phyloP scores from a whole-genome alignment of 2,329 filamentous ascomycete genomes.

The Alternaria sp. region DNA sequence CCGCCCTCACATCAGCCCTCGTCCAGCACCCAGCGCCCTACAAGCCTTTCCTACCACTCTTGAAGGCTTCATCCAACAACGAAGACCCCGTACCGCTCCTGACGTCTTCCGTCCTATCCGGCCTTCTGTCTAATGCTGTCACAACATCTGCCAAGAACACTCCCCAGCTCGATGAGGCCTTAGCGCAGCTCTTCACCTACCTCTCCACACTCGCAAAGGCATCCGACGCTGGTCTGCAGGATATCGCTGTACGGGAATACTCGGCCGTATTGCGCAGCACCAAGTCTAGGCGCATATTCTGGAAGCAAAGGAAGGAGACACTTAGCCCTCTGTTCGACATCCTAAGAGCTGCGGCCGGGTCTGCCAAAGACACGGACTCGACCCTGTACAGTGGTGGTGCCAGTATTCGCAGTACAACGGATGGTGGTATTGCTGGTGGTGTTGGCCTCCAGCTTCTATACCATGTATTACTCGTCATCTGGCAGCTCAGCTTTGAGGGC shows the following conservation, averaged over 20 bases:
- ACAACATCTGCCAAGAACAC: conserved; percentile 65
- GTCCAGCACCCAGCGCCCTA: conserved; percentile 72
- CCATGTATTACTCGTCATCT: conserved; percentile 89
- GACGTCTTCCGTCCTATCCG: conserved; percentile 84
- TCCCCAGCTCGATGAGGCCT: conserved; percentile 72
- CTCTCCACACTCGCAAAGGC: conserved; percentile 83
- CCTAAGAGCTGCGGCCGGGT: conserved; percentile 74
- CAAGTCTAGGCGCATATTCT: conserved; percentile 81
- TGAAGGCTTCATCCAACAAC: conserved; percentile 81
- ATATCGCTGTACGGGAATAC: conserved; percentile 92
- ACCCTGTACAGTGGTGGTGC: conserved; percentile 58
- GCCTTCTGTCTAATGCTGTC: conserved; percentile 71
- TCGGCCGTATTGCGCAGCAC: conserved; percentile 80
- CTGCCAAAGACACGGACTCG: conserved; percentile 72
- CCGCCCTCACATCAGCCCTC: conserved; percentile 77
- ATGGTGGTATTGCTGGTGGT: conserved; percentile 71
- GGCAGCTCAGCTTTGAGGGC: conserved; percentile 94
- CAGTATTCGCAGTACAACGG: conserved; percentile 68
- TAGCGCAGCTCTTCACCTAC: conserved; percentile 85
- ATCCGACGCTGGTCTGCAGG: conserved; percentile 87
- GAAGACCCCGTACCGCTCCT: conserved; percentile 90
- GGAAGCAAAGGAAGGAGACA: conserved; percentile 87
- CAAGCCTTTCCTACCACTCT: conserved; percentile 81
- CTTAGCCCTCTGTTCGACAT: conserved; percentile 82
- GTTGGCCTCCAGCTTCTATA: conserved; percentile 93